These are phyloP conservation scores for Copromyces sp. DNA, from an alignment of 495 filamentous ascomycete species.

Conservation along the genomic window DNA sequence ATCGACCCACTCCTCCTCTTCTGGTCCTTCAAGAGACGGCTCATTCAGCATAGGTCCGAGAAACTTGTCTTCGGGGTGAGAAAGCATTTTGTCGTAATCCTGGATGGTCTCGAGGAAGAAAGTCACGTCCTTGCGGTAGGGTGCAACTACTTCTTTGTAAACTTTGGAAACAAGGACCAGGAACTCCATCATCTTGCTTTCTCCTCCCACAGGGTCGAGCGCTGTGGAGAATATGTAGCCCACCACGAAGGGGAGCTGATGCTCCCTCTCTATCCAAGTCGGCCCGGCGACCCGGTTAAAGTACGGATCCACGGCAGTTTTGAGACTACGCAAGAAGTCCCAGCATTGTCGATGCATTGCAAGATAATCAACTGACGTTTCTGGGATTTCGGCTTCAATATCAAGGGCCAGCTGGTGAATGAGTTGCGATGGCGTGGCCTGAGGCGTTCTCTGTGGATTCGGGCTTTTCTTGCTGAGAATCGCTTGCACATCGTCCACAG, in stretches of 20 bases:
- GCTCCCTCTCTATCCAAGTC: neutral
- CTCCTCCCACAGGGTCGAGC: neutral
- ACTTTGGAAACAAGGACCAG: neutral
- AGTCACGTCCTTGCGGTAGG: neutral
- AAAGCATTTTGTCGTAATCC: neutral
- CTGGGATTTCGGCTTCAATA: neutral
- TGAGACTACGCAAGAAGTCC: neutral
- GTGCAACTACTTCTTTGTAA: neutral
- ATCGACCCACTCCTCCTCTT: neutral
- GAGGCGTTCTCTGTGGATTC: neutral
- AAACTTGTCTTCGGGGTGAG: neutral
- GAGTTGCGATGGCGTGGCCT: neutral
- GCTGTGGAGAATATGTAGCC: slow-evolving; percentile 1
- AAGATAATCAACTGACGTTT: neutral
- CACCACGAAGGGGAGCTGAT: slow-evolving; percentile 1
- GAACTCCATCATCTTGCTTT: neutral
- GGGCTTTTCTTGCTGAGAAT: neutral
- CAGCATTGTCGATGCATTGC: neutral
- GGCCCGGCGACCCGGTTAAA: neutral
- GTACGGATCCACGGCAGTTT: neutral
- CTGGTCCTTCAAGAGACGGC: neutral
- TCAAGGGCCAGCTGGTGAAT: neutral
- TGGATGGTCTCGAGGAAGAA: neutral
- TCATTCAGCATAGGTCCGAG: neutral
- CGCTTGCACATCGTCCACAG: neutral